Evolutionary conservation across 2,329 filamentous ascomycete species (phyloP), one percentile per base, ranked within the genome.

Genomic region (Ilyonectria destructans): DNA sequence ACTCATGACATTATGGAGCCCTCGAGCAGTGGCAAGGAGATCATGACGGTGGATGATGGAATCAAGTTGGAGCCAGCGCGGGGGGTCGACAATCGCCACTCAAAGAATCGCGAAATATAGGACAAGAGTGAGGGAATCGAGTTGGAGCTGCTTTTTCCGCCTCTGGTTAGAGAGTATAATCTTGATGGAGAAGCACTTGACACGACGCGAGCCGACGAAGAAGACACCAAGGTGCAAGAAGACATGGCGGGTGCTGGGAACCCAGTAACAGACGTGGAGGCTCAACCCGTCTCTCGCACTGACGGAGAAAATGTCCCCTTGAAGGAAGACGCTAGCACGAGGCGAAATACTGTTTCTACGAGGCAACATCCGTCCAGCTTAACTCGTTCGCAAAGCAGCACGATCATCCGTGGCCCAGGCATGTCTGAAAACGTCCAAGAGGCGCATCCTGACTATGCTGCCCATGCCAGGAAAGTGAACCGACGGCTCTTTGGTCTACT

Each of bases 161-260:
- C 43, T 26, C 17, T 10, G 48, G 21, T 17, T 17, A 37, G n/a
- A n/a, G 40, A 23, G 35, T 59, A 33, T 19, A 48, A 52, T 35
- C 26, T 59, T 26, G 55, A 65, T 9, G 62, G 48, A 57, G 29
- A 59, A n/a, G 48, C 56, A 31, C 5, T 12, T 33, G 48, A n/a
- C 31, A 15, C 13, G 23, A 21, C 9, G 17, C 56, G 9, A 65
- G 29, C 19, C 19, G 23, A 45, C 26, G 15, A 33, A 23, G 52
- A 35, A 54, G 19, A 57, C 5, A 19, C 23, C 40, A 33, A 35
- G 35, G n/a, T 17, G 31, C 43, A 57, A n/a, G 3, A 57, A 21
- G 43, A 49, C 46, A 31, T 23, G 60, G 43, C 26, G 29, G 40
- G 35, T 49, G n/a, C 52, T 15, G 23, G n/a, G 26, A 19, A 29